phyloP scores from a whole-genome alignment of 345 rosid genomes.

The Lumnitzera littorea region DNA sequence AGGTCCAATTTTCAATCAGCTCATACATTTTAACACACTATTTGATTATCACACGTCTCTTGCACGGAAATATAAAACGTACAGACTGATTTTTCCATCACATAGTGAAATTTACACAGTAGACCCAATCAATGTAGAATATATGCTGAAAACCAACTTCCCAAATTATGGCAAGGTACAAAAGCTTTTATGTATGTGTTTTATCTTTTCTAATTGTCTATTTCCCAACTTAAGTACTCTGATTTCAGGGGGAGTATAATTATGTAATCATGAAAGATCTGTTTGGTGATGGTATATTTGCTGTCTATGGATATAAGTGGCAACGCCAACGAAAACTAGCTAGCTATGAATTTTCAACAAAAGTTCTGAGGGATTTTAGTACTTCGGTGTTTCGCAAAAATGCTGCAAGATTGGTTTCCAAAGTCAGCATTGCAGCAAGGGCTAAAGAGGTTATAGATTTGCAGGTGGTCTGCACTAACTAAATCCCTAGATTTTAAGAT shows the following conservation, averaged over 20 bases:
- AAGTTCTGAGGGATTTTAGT: constrained; percentile 28
- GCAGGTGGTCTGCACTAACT: constrained; percentile 20
- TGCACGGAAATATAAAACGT: constrained; percentile 22
- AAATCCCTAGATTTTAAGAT: neutral
- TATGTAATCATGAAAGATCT: constrained; percentile 34
- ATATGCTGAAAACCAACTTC: constrained; percentile 38
- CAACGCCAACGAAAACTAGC: constrained; percentile 35
- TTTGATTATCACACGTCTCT: constrained; percentile 28
- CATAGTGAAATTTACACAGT: constrained; percentile 29
- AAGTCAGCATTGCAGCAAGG: constrained; percentile 17
- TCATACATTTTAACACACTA: constrained; percentile 21
- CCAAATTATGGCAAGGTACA: constrained; percentile 32
- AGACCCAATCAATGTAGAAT: constrained; percentile 32
- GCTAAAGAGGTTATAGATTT: constrained; percentile 21
- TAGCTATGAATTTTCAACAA: constrained; percentile 37
- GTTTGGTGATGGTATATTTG: constrained; percentile 35
- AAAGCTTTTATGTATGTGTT: neutral
- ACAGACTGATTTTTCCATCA: constrained; percentile 14
- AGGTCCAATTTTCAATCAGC: constrained; percentile 23
- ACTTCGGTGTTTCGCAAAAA: constrained; percentile 21
- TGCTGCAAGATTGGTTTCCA: constrained; percentile 23
- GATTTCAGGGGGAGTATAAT: constrained; percentile 23
- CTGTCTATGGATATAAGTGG: constrained; percentile 38
- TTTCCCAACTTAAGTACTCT: neutral
- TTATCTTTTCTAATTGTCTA: neutral